Conservation (phyloP, 257 asterid species). For the Nicotiana benthamiana region DNA sequence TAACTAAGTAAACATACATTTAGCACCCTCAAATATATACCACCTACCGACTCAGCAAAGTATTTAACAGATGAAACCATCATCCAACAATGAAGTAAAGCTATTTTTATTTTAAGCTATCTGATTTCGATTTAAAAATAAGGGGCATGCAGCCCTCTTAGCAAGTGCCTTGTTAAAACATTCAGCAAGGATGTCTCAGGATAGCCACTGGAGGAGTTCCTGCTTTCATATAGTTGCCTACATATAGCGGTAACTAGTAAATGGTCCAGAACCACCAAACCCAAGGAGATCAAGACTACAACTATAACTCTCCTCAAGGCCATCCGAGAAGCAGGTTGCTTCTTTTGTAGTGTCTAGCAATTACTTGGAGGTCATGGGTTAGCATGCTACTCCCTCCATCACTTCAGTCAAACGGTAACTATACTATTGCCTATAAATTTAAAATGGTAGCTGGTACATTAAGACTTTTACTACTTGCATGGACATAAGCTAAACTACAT, state of each 20-base stretch:
- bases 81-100: not conserved
- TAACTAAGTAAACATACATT: not conserved
- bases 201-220: not conserved
- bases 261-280: not conserved
- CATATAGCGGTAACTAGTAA: not conserved
- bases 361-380: not conserved
- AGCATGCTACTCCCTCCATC: not conserved
- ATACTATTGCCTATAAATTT: not conserved
- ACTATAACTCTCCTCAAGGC: not conserved
- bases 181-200: not conserved
- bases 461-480: not conserved
- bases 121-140: not conserved
- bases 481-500: not conserved
- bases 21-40: not conserved
- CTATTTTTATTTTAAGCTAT: not conserved
- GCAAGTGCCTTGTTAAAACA: not conserved
- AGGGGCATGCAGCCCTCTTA: not conserved
- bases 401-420: not conserved
- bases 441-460: not conserved
- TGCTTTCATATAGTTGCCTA: not conserved
- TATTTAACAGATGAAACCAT: not conserved
- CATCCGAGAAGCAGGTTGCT: not conserved
- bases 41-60: not conserved
- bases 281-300: not conserved
- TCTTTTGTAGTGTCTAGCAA: not conserved